These are phyloP conservation scores for Populus pruinosa DNA, from an alignment of 345 rosid species.

Conservation along the genomic window DNA sequence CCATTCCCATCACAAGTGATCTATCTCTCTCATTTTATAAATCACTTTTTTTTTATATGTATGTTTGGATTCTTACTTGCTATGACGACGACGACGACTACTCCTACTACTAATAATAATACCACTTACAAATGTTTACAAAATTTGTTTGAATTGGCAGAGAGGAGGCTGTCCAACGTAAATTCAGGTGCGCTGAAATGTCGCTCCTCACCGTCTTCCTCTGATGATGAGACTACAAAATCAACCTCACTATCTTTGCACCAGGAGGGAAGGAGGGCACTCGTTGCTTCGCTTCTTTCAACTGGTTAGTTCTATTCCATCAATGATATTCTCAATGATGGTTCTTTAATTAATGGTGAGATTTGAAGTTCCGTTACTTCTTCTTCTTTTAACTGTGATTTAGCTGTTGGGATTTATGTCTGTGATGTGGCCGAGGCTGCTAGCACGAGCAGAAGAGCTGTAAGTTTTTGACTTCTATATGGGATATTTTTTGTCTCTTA, in stretches of 20 bases:
- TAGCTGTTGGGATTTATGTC: constrained; percentile 48
- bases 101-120: background rate
- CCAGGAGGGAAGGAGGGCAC: constrained; percentile 51
- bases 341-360: background rate
- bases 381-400: constrained; percentile 5
- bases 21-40: constrained; percentile 1
- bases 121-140: background rate
- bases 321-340: background rate
- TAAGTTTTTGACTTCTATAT: constrained; percentile 26
- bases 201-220: constrained; percentile 46
- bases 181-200: constrained; percentile 22
- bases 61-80: background rate
- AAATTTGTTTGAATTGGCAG: constrained; percentile 24
- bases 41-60: background rate
- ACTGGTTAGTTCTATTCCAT: constrained; percentile 37
- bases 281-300: constrained; percentile 54
- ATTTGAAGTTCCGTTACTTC: background rate
- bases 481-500: background rate
- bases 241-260: constrained; percentile 19
- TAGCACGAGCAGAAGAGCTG: constrained; percentile 95
- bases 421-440: constrained; percentile 71
- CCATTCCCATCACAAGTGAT: constrained; percentile 16
- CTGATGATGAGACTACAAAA: constrained; percentile 30
- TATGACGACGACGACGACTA: too few relatives aligned
- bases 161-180: constrained; percentile 28